Evolutionary conservation across 768 basidiomycete genomes (phyloP), one percentile per base, ranked within the genome.

Genomic region (Leucogyrophana mollusca): DNA sequence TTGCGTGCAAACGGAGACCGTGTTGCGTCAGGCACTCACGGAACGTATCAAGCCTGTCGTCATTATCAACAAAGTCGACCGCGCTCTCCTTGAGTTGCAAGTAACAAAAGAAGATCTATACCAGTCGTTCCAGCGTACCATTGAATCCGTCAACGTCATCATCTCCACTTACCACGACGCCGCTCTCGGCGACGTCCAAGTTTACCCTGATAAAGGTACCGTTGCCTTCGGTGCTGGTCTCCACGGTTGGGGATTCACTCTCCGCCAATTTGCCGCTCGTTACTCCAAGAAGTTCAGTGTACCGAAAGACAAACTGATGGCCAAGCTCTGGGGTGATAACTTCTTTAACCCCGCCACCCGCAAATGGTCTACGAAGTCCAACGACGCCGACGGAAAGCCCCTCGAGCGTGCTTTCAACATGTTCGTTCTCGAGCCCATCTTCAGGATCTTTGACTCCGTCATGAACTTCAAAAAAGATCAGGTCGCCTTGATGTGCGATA

Each of bases 1-100:
- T 64, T 99, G 95, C 70, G 96, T 98, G 34, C 96, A 99, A 74
- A 99, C 96, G 64, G 96, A 98, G 77, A 99, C 96, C 13, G 96
- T 99, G 47, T 82, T 99, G 47, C 93, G 96, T 57, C 96, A 99
- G 66, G 90, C 96, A 45, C 82, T 99, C 35, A 82, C 85, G 34
- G 96, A 99, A 77, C 94, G 96, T 70, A 98, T 99, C 78, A 98
- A 96, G 77, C 96, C 96, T 56, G 96, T 99, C 62, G 85, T 97
- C 61, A 84, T 97, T 74, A 96, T 99, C 76, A 99, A 99, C 85
- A 99, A 99, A 79, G 94, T 99, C 62, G 96, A 99, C 73, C 95
- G 96, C 64, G 96, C 96, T 49, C 83, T 99, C 42, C 90, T 99
- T 60, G 96, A 99, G 73, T 85, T 99, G 39, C 96, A 99, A 70